phyloP scores from a whole-genome alignment of 2,329 filamentous ascomycete genomes.

The Aspergillus pseudoglaucus region DNA sequence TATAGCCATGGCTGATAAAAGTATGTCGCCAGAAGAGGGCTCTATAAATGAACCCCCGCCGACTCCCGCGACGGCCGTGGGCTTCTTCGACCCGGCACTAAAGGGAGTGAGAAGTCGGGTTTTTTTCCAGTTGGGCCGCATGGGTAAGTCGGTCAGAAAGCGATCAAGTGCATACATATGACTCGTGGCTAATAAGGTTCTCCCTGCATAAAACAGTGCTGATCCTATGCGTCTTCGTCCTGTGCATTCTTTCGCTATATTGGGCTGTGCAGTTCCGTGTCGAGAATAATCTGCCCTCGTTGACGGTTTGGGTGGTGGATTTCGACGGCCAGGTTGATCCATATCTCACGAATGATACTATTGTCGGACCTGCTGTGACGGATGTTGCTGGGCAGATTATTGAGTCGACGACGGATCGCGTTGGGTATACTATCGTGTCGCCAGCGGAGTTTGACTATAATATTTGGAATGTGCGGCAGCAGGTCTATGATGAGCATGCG shows the following conservation, averaged over 20 bases:
- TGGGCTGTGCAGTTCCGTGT: slow-evolving; percentile 54
- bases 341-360: slow-evolving; percentile 42
- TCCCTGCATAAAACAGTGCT: slow-evolving; percentile 11
- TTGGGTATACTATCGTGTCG: slow-evolving; percentile 47
- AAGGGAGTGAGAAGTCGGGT: slow-evolving; percentile 15
- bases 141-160: slow-evolving; percentile 10
- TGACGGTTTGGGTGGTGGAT: slow-evolving; percentile 56
- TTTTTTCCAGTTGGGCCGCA: slow-evolving; percentile 18
- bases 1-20: background rate
- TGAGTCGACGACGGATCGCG: slow-evolving; percentile 30
- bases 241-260: slow-evolving; percentile 53
- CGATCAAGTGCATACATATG: background rate
- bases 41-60: slow-evolving; percentile 4
- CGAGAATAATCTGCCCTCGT: slow-evolving; percentile 41
- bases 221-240: slow-evolving; percentile 50
- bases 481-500: slow-evolving; percentile 52
- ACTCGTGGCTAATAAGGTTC: background rate
- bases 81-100: slow-evolving; percentile 23
- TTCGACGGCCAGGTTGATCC: slow-evolving; percentile 54
- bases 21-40: background rate
- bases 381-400: slow-evolving; percentile 41
- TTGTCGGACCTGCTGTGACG: slow-evolving; percentile 53
- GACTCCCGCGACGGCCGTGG: slow-evolving; percentile 17
- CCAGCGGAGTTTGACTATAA: slow-evolving; percentile 51
- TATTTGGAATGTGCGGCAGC: slow-evolving; percentile 50